These are phyloP conservation scores for Aspergillus sp. DNA, from an alignment of 2,329 filamentous ascomycete genomes.

Conservation along the genomic window DNA sequence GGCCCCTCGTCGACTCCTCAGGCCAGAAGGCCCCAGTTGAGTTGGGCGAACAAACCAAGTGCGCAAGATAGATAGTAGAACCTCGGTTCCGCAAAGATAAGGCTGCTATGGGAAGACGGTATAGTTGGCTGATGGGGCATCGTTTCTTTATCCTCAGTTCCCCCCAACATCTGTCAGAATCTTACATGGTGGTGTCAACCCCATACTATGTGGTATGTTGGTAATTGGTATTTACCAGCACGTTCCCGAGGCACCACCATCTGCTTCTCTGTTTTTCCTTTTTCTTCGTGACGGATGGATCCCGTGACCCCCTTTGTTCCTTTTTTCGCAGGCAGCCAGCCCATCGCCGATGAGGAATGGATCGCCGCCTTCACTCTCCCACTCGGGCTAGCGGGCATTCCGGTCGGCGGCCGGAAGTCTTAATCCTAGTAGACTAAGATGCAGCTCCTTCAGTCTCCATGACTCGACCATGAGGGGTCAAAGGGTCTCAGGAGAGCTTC, in stretches of 20 bases:
- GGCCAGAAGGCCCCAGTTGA: constrained; percentile 11
- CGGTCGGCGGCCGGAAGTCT: constrained; percentile 5
- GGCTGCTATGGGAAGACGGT: no score
- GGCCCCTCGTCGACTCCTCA: neutral
- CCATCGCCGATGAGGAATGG: constrained; percentile 4
- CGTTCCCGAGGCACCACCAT: neutral
- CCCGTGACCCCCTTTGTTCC: constrained; percentile 5
- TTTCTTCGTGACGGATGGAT: neutral
- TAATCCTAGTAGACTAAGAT: neutral
- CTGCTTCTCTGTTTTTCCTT: neutral
- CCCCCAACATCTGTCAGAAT: no score
- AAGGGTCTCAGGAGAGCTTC: neutral
- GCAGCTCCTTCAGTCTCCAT: neutral
- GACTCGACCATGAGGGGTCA: neutral
- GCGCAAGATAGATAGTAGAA: constrained; percentile 12
- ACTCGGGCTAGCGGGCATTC: constrained; percentile 6
- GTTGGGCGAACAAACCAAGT: constrained; percentile 17
- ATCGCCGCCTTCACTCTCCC: neutral
- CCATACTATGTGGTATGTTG: no score
- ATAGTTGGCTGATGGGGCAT: neutral
- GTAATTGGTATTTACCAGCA: no score
- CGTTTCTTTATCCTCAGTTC: neutral
- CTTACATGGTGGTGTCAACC: no score
- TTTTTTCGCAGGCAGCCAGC: neutral
- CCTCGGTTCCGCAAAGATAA: no score